Percentiles rank a stretch among this genome's conserved stretches.
phyloP scores from a whole-genome alignment of 1,284 basidiomycete species.

The Rhodotorula sp. region DNA sequence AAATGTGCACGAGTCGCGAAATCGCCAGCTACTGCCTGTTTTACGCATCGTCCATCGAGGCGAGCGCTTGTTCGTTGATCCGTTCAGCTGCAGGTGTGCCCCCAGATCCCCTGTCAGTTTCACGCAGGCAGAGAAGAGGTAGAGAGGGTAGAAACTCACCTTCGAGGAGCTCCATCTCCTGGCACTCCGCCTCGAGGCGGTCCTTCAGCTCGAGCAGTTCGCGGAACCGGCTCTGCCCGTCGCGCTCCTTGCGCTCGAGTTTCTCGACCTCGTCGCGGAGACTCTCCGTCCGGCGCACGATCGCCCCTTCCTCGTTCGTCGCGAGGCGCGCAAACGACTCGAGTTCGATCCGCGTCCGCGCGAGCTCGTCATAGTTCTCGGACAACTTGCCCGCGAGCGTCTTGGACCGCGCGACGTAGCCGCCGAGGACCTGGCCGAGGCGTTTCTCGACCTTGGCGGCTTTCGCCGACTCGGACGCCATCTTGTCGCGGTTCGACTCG shows the following conservation, averaged over 20 bases:
- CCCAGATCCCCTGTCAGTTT: no score
- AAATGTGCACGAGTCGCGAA: no score
- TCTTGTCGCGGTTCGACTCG: conserved; percentile 64
- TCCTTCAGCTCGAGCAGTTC: conserved; percentile 74
- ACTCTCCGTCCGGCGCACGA: conserved; percentile 67
- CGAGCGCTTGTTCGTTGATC: conserved; percentile 55
- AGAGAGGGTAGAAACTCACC: no score
- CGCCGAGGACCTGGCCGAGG: conserved; percentile 79
- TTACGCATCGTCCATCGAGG: conserved; percentile 26
- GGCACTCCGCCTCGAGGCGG: conserved; percentile 58
- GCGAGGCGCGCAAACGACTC: conserved; percentile 73
- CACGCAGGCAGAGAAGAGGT: no score
- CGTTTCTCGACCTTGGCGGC: conserved; percentile 90
- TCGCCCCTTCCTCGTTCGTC: conserved; percentile 68
- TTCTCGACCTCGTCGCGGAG: conserved; percentile 79
- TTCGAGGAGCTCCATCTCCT: conserved; percentile 53
- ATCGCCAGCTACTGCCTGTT: no score
- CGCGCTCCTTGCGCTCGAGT: conserved; percentile 69
- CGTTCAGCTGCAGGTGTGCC: conserved; percentile 59
- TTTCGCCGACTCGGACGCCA: conserved; percentile 78
- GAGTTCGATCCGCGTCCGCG: conserved; percentile 65
- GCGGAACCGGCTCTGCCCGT: conserved; percentile 76
- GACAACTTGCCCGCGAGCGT: conserved; percentile 66
- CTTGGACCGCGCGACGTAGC: conserved; percentile 77
- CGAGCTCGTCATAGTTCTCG: conserved; percentile 68